Evolutionary conservation across 2,329 filamentous ascomycete genomes (phyloP).

Genomic region (Epichloe hybrida): DNA sequence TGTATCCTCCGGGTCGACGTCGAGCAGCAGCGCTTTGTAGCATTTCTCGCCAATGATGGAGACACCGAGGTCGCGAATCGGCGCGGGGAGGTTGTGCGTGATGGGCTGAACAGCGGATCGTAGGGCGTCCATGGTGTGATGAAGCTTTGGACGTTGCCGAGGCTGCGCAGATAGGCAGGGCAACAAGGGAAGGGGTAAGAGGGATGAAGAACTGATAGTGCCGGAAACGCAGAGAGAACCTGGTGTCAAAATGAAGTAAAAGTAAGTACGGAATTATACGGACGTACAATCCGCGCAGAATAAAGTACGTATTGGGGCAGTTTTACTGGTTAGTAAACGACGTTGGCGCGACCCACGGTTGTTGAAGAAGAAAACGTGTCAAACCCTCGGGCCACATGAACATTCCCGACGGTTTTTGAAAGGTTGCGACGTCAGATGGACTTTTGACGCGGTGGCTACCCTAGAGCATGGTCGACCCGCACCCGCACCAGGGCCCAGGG

Average conservation of each 20-base stretch:
- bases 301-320: no score
- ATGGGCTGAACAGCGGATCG: slow-evolving; percentile 52
- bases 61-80: slow-evolving; percentile 59
- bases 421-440: no score
- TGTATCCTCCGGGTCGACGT: slow-evolving; percentile 64
- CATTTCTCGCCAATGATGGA: slow-evolving; percentile 72
- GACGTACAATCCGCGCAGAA: no score
- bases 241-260: no score
- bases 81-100: slow-evolving; percentile 58
- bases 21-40: slow-evolving; percentile 74
- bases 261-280: no score
- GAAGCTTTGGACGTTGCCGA: background rate
- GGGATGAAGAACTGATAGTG: background rate
- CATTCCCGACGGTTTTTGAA: no score
- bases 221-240: no score
- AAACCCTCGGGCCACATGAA: background rate
- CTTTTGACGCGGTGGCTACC: background rate
- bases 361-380: background rate
- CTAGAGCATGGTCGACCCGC: background rate
- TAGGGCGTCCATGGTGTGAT: slow-evolving; percentile 42
- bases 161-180: background rate
- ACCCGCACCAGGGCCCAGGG: no score
- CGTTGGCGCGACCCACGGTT: background rate
- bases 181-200: no score
- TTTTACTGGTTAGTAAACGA: background rate